These are phyloP conservation scores for Cercospora nicotianae DNA, from an alignment of 2,329 filamentous ascomycete genomes.

Conservation along the genomic window DNA sequence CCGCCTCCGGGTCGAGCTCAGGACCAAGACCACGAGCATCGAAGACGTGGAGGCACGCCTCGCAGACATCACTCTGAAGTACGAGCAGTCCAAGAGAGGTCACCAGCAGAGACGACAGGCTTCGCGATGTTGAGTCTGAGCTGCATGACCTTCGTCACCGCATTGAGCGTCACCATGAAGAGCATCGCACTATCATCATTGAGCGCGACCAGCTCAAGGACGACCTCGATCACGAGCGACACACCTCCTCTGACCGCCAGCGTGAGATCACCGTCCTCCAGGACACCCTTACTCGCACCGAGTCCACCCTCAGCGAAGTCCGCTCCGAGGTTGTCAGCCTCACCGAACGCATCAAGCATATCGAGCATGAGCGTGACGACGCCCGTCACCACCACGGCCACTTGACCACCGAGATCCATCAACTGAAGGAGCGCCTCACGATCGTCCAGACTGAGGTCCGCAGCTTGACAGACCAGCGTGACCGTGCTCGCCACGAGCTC, in stretches of 20 bases:
- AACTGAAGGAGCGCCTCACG: constrained; percentile 31
- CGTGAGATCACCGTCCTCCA: constrained; percentile 29
- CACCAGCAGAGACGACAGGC: constrained; percentile 29
- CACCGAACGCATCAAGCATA: constrained; percentile 30
- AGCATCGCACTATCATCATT: constrained; percentile 30
- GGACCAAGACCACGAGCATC: constrained; percentile 27
- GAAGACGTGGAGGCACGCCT: constrained; percentile 31
- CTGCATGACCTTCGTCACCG: constrained; percentile 28
- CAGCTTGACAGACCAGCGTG: constrained; percentile 28
- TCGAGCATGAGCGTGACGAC: constrained; percentile 36
- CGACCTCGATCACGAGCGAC: constrained; percentile 31
- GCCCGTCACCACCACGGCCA: constrained; percentile 29
- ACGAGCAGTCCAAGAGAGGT: constrained; percentile 33
- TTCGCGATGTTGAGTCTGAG: constrained; percentile 31
- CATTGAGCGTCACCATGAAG: constrained; percentile 32
- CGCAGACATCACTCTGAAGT: constrained; percentile 28
- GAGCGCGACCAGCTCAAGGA: constrained; percentile 33
- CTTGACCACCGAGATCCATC: constrained; percentile 27
- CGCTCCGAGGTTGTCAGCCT: constrained; percentile 29
- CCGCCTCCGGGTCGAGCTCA: constrained; percentile 33
- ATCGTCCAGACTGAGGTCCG: constrained; percentile 32
- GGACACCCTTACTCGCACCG: constrained; percentile 29
- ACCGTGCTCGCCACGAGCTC: constrained; percentile 30
- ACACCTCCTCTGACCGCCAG: constrained; percentile 28
- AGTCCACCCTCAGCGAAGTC: constrained; percentile 27